Evolutionary conservation across 2,329 filamentous ascomycete genomes (phyloP).

Genomic region (Arthrobotrys sinensis): DNA sequence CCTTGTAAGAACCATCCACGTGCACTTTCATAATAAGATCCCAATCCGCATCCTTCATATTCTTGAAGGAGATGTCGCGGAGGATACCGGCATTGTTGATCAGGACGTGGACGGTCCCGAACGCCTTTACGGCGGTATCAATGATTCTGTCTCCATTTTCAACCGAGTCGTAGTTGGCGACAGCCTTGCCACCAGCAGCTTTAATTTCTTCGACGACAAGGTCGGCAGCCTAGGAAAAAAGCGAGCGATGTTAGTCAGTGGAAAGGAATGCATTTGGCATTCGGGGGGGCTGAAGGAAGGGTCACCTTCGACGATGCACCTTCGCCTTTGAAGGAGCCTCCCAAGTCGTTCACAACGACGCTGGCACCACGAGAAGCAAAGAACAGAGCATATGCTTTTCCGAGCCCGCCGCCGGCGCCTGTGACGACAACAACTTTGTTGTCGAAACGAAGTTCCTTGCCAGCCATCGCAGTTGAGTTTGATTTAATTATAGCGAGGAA

Average conservation of each 20-base stretch:
- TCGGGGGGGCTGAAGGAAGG: not conserved
- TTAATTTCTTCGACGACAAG: slow-evolving; percentile 87
- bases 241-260: slow-evolving; percentile 17
- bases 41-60: slow-evolving; percentile 98
- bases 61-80: slow-evolving; percentile 96
- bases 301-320: slow-evolving; percentile 85
- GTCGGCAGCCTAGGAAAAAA: slow-evolving; percentile 78
- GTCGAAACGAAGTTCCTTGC: slow-evolving; percentile 81
- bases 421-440: slow-evolving; percentile 91
- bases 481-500: not conserved
- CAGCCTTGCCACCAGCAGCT: slow-evolving; percentile 90
- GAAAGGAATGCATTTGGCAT: not conserved
- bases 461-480: slow-evolving; percentile 24
- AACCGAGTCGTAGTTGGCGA: slow-evolving; percentile 97
- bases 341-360: slow-evolving; percentile 96
- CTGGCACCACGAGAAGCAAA: slow-evolving; percentile 92
- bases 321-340: slow-evolving; percentile 93
- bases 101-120: slow-evolving; percentile 90
- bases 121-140: slow-evolving; percentile 84
- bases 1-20: slow-evolving; percentile 92
- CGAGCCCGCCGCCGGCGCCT: slow-evolving; percentile 85
- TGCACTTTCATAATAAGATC: slow-evolving; percentile 94
- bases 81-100: slow-evolving; percentile 99
- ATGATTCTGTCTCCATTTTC: slow-evolving; percentile 96
- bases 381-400: slow-evolving; percentile 87